Conservation (phyloP, 1,284 basidiomycete species). For the Cystobasidiaceae sp. region DNA sequence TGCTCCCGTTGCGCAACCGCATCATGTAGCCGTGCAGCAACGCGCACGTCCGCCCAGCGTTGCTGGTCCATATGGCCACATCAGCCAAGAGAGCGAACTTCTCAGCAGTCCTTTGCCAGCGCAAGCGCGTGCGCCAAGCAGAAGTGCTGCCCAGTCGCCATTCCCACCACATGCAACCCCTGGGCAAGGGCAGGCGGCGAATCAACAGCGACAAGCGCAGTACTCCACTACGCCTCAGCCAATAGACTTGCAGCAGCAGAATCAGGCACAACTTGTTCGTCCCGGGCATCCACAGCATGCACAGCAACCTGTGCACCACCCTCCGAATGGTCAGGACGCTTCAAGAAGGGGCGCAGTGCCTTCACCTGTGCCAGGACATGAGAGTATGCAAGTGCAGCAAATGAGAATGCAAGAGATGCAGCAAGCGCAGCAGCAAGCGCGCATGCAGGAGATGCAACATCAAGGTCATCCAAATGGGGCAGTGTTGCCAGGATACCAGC, state of each 20-base stretch:
- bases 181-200: background rate
- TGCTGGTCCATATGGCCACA: no score
- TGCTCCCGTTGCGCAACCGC: no score
- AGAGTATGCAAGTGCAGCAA: background rate
- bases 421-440: slow-evolving; percentile 6
- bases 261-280: background rate
- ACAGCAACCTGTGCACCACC: background rate
- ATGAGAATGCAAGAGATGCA: slow-evolving; percentile 3
- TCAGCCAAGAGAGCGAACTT: background rate
- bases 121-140: slow-evolving; percentile 1
- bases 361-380: background rate
- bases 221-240: background rate
- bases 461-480: background rate
- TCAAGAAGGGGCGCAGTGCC: background rate
- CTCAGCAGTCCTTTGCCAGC: slow-evolving; percentile 10
- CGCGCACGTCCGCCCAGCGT: slow-evolving; percentile 8
- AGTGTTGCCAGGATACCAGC: background rate
- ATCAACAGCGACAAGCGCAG: background rate
- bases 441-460: background rate
- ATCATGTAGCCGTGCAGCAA: background rate
- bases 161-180: background rate
- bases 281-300: background rate
- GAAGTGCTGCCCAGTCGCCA: slow-evolving; percentile 2
- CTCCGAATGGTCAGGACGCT: background rate
- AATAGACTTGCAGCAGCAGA: slow-evolving; percentile 5